phyloP scores from a whole-genome alignment of 192 early-diverging fungal species.

The Coemansia sp. region DNA sequence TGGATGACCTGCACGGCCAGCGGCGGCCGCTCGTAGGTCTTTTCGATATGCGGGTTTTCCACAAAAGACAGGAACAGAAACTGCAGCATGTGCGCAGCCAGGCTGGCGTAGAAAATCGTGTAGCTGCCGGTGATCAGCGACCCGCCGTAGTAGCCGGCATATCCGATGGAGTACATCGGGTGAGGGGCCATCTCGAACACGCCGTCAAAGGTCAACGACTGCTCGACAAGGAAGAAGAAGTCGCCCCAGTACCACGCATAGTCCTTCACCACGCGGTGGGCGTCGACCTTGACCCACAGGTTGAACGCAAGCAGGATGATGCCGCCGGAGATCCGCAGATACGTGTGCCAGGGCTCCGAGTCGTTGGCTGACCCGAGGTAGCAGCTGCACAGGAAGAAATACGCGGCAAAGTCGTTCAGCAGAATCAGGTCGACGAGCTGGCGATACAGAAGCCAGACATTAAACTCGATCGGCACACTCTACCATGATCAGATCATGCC shows the following conservation, averaged over 20 bases:
- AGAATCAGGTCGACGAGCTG: constrained; percentile 89
- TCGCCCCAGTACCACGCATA: constrained; percentile 99
- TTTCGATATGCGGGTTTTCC: constrained; percentile 86
- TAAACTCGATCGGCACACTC: constrained; percentile 89
- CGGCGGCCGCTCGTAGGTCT: constrained; percentile 59
- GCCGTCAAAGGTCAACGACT: constrained; percentile 87
- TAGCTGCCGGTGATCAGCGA: constrained; percentile 89
- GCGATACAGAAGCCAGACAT: constrained; percentile 93
- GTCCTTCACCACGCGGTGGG: constrained; percentile 92
- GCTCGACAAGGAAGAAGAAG: constrained; percentile 94
- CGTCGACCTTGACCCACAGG: constrained; percentile 94
- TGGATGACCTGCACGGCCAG: constrained; percentile 49
- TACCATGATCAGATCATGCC: constrained; percentile 32
- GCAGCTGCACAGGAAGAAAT: constrained; percentile 83
- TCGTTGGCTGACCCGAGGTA: constrained; percentile 64
- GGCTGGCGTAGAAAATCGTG: constrained; percentile 83
- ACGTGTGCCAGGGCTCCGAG: constrained; percentile 57
- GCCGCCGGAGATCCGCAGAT: constrained; percentile 76
- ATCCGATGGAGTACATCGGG: constrained; percentile 99
- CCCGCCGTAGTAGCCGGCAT: constrained; percentile 92
- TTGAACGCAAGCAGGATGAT: constrained; percentile 82
- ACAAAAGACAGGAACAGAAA: constrained; percentile 86
- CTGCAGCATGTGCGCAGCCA: constrained; percentile 85
- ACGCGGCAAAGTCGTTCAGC: constrained; percentile 88
- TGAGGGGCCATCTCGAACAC: constrained; percentile 97